phyloP scores from a whole-genome alignment of 2,329 filamentous ascomycete genomes.

The Biscogniauxia mediterranea region DNA sequence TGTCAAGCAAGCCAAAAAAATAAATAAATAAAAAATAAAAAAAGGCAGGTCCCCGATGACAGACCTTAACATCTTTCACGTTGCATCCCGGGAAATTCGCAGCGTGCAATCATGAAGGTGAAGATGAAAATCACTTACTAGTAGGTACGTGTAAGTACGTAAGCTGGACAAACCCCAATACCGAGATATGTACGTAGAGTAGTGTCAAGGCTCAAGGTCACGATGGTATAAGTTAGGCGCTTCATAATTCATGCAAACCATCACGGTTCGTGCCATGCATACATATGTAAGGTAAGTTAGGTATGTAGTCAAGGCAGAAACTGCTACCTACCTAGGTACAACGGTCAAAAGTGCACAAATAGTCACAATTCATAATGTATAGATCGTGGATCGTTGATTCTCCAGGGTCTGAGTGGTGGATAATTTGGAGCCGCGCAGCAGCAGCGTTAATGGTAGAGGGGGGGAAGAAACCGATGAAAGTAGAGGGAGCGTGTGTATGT shows the following conservation, averaged over 20 bases:
- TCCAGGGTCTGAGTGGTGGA: conserved; percentile 18
- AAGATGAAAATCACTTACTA: background rate
- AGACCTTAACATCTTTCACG: conserved; percentile 1
- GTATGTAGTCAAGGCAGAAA: background rate
- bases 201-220: background rate
- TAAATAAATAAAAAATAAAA: background rate
- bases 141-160: background rate
- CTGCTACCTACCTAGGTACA: background rate
- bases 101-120: background rate
- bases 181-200: background rate
- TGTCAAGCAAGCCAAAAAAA: background rate
- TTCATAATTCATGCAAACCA: background rate
- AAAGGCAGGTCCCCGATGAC: conserved; percentile 6
- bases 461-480: background rate
- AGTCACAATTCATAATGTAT: background rate
- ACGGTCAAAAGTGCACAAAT: background rate
- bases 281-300: background rate
- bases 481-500: background rate
- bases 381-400: background rate
- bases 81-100: conserved; percentile 4
- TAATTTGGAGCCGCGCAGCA: background rate
- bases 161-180: background rate
- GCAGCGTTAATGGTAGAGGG: background rate
- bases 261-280: background rate
- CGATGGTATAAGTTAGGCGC: background rate